Conservation (phyloP, 2,329 filamentous ascomycete genomes). For the Fusarium denticulatum region DNA sequence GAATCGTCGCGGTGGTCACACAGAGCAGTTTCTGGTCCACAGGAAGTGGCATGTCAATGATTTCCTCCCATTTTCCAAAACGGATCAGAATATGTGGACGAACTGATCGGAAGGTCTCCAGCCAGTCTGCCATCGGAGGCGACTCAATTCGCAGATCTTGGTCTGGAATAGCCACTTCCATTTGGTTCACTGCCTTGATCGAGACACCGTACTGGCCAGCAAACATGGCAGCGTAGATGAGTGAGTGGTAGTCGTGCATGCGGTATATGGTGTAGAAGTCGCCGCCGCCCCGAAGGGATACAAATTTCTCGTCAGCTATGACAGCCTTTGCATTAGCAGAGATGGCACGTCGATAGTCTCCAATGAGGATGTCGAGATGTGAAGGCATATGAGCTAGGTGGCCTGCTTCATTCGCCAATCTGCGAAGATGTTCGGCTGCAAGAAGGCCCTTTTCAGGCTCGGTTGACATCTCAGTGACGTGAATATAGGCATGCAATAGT, state of each 20-base stretch:
- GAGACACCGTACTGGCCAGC: conserved; percentile 70
- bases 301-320: conserved; percentile 71
- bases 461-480: conserved; percentile 79
- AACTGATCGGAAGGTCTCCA: conserved; percentile 74
- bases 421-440: conserved; percentile 68
- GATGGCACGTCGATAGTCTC: conserved; percentile 73
- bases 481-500: conserved; percentile 78
- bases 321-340: conserved; percentile 69
- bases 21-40: conserved; percentile 68
- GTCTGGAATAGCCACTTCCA: conserved; percentile 70
- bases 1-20: conserved; percentile 71
- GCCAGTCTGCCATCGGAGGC: conserved; percentile 79
- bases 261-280: conserved; percentile 81
- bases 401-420: conserved; percentile 73
- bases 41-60: conserved; percentile 66
- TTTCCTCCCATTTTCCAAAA: conserved; percentile 75
- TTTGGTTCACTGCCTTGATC: conserved; percentile 63
- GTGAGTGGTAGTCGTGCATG: conserved; percentile 76
- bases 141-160: conserved; percentile 56
- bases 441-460: conserved; percentile 68
- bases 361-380: conserved; percentile 76
- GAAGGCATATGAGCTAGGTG: conserved; percentile 79
- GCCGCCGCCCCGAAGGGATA: conserved; percentile 62
- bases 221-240: conserved; percentile 81
- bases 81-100: conserved; percentile 74